Evolutionary conservation across 768 basidiomycete species (phyloP).

Genomic region (Naganishia onofrii): DNA sequence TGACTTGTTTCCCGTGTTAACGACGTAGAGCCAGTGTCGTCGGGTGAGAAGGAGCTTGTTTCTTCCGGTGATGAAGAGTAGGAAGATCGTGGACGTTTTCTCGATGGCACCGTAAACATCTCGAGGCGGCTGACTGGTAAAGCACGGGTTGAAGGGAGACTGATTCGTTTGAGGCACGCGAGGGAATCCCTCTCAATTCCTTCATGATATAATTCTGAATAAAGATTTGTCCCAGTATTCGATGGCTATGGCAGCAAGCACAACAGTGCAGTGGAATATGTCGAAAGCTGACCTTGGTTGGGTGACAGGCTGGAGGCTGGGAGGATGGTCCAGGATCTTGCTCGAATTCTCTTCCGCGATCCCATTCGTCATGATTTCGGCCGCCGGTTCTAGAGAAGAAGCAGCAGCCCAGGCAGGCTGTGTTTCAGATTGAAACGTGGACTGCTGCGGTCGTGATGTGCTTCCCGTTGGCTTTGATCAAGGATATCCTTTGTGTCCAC

Average conservation of each 20-base stretch:
- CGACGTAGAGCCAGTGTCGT: background rate
- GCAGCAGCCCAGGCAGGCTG: background rate
- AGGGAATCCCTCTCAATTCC: background rate
- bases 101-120: conserved; percentile 5
- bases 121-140: background rate
- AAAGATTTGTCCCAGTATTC: too few relatives aligned
- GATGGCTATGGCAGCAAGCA: too few relatives aligned
- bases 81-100: conserved; percentile 24
- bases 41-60: background rate
- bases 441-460: background rate
- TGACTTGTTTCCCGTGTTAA: background rate
- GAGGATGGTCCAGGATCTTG: background rate
- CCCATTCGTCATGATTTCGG: conserved; percentile 8
- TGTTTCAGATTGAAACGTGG: background rate
- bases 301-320: too few relatives aligned
- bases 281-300: background rate
- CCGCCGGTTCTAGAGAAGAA: too few relatives aligned
- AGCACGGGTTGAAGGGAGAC: background rate
- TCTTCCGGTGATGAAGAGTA: conserved; percentile 23
- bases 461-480: background rate
- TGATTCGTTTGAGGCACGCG: background rate
- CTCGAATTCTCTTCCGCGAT: conserved; percentile 19
- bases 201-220: background rate
- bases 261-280: too few relatives aligned
- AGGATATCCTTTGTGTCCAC: background rate